These are phyloP conservation scores for Juncus inflexus DNA, from an alignment of 176 grass and related monocot genomes.

Conservation along the genomic window DNA sequence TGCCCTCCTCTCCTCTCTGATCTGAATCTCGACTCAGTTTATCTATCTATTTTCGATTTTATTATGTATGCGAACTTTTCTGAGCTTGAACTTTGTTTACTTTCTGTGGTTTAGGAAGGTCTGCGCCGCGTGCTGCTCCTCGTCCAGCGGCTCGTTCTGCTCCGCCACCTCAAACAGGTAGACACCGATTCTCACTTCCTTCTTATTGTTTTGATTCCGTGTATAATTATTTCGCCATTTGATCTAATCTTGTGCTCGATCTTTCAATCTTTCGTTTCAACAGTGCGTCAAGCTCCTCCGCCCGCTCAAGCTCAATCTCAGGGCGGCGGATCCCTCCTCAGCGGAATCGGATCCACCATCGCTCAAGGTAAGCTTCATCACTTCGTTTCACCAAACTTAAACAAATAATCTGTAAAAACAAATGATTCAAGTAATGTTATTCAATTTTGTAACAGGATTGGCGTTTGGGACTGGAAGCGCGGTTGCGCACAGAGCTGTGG, in stretches of 20 bases:
- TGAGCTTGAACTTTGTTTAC: not conserved
- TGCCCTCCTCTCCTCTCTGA: not conserved
- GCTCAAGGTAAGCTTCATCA: slow-evolving; percentile 50
- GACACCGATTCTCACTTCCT: not conserved
- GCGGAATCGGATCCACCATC: slow-evolving; percentile 80
- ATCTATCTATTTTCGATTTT: not conserved
- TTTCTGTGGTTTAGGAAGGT: slow-evolving; percentile 42
- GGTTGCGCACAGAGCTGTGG: slow-evolving; percentile 76
- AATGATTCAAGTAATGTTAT: not conserved
- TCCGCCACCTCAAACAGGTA: slow-evolving; percentile 77
- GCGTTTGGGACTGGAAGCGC: slow-evolving; percentile 83
- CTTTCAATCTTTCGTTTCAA: slow-evolving; percentile 7
- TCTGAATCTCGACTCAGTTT: not conserved
- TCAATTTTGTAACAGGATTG: slow-evolving; percentile 37
- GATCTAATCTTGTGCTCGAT: not conserved
- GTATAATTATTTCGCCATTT: not conserved
- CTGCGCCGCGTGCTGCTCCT: slow-evolving; percentile 57
- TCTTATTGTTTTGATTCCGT: not conserved
- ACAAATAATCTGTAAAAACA: no score
- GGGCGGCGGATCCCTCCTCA: slow-evolving; percentile 56
- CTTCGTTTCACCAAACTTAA: no score
- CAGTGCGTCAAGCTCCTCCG: slow-evolving; percentile 55
- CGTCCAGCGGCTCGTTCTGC: slow-evolving; percentile 52
- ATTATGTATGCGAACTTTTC: not conserved
- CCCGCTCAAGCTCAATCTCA: slow-evolving; percentile 50